Conservation (phyloP, 352 stramenopile genomes). For the Phytophthora hybrid region DNA sequence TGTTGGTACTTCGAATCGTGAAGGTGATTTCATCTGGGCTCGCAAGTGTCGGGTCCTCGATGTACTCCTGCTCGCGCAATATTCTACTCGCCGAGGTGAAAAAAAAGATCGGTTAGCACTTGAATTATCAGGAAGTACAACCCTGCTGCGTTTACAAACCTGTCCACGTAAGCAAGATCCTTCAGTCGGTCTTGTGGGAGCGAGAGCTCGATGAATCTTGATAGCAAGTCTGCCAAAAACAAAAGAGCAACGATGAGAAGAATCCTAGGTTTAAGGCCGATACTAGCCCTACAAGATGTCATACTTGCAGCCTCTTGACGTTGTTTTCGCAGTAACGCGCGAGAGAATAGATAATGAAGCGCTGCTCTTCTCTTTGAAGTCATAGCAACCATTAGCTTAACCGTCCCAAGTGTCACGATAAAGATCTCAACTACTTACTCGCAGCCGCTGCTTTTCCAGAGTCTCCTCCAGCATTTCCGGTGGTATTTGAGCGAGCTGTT, state of each 20-base stretch:
- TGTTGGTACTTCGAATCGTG: constrained; percentile 45
- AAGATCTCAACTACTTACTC: constrained; percentile 32
- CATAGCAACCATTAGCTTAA: background rate
- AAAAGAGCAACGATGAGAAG: background rate
- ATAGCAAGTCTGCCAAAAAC: constrained; percentile 38
- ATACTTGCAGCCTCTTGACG: constrained; percentile 49
- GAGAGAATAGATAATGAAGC: constrained; percentile 57
- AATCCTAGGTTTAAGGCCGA: background rate
- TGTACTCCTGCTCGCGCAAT: constrained; percentile 55
- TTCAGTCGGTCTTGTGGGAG: constrained; percentile 35
- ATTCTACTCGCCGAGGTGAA: too few relatives aligned
- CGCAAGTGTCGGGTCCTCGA: constrained; percentile 48
- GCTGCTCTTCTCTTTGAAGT: constrained; percentile 48
- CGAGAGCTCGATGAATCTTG: constrained; percentile 44
- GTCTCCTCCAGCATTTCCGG: constrained; percentile 40
- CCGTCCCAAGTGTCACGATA: background rate
- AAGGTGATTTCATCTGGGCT: constrained; percentile 43
- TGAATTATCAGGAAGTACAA: background rate
- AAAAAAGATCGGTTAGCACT: background rate
- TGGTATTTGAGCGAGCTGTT: constrained; percentile 39
- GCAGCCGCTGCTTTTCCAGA: constrained; percentile 50
- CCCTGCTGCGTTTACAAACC: constrained; percentile 22
- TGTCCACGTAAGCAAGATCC: constrained; percentile 49
- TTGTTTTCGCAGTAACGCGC: constrained; percentile 45
- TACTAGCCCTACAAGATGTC: background rate